phyloP scores from a whole-genome alignment of 768 basidiomycete species.

The Lactarius hengduanensis region DNA sequence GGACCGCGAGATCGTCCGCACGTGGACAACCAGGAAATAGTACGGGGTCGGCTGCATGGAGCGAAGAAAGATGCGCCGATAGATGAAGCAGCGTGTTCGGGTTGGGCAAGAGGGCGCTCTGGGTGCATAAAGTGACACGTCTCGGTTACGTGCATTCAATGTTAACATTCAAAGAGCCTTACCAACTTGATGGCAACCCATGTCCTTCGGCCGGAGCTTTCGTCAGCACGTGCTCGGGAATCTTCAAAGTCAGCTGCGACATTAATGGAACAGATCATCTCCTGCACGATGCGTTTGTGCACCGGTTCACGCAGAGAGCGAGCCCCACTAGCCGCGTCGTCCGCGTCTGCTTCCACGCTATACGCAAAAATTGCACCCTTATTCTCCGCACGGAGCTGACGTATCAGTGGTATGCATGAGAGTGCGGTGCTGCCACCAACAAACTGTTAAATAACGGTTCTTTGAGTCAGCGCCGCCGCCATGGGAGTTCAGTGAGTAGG shows the following conservation, averaged over 20 bases:
- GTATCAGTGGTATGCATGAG: conserved; percentile 63
- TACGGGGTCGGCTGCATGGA: conserved; percentile 33
- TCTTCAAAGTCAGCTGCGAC: conserved; percentile 82
- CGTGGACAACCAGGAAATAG: conserved; percentile 71
- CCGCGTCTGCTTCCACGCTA: conserved; percentile 79
- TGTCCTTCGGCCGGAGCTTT: conserved; percentile 49
- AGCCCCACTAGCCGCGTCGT: conserved; percentile 42
- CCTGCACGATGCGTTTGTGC: conserved; percentile 66
- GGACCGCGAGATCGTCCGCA: conserved; percentile 55
- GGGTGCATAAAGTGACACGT: not conserved
- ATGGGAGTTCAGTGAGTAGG: not conserved
- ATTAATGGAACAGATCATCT: conserved; percentile 75
- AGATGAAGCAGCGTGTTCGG: conserved; percentile 58
- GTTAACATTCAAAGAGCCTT: conserved; percentile 30
- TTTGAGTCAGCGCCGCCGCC: not conserved
- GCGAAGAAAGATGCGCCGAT: conserved; percentile 53
- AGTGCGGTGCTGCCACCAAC: conserved; percentile 85
- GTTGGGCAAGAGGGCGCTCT: conserved; percentile 72
- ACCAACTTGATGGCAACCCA: conserved; percentile 89
- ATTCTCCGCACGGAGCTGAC: conserved; percentile 58
- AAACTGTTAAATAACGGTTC: conserved; percentile 49
- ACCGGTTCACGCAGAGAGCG: conserved; percentile 35
- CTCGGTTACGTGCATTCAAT: conserved; percentile 1
- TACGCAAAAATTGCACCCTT: conserved; percentile 80
- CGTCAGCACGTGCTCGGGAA: conserved; percentile 26